A percentile compares a stretch with the other conserved stretches of the same genome.
Evolutionary conservation across 148 eudicot species (phyloP).

Genomic region (Diospyros kaki): DNA sequence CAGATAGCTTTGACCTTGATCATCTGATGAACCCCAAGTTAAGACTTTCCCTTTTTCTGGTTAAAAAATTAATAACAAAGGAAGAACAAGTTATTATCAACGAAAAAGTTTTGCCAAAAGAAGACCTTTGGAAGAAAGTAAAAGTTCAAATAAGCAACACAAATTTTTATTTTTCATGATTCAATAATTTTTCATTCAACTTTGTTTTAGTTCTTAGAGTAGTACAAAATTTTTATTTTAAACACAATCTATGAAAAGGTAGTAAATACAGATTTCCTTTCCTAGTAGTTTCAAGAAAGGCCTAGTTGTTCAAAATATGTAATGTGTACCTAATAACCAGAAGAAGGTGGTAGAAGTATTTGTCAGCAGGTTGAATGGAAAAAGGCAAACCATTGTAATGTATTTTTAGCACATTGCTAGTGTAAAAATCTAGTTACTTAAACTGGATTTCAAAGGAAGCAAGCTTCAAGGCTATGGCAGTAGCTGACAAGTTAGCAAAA

Average conservation of each 20-base stretch:
- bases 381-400: neutral
- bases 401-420: neutral
- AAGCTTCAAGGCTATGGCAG: neutral
- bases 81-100: neutral
- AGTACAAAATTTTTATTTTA: too few relatives aligned
- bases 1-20: constrained; percentile 13
- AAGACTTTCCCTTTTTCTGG: constrained; percentile 2
- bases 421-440: neutral
- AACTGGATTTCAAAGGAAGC: neutral
- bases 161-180: too few relatives aligned
- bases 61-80: neutral
- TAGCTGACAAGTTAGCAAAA: too few relatives aligned
- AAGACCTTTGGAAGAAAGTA: too few relatives aligned
- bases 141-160: too few relatives aligned
- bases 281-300: neutral
- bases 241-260: neutral
- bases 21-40: constrained; percentile 12
- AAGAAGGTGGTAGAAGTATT: neutral
- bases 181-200: too few relatives aligned
- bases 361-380: too few relatives aligned
- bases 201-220: too few relatives aligned
- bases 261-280: neutral
- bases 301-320: neutral
- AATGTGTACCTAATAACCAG: neutral
- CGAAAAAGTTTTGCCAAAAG: neutral